Base-by-base conservation (phyloP, 495 filamentous ascomycete genomes). In the Glonium stellatum region DNA sequence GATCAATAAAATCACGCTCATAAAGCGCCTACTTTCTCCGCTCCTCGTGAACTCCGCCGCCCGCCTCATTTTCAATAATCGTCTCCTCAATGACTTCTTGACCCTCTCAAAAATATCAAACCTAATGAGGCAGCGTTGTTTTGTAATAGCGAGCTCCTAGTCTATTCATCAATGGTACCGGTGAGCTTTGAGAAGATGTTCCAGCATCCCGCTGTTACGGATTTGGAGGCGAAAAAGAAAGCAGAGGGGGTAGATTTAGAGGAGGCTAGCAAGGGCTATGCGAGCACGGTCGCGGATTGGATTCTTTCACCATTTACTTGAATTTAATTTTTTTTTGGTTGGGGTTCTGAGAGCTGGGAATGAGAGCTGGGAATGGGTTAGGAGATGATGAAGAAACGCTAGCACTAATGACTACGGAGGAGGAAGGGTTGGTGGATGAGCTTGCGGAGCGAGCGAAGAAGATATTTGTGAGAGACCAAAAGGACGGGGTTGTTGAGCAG, bases 41-140 rank as follows among this genome's bases (percentile, higher is more conserved):
- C 23, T 55, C 53, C 53, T 31, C 31, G 12, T 31, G 13, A 9
- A 22, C n/a, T 55, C 23, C 15, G 15, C 25, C 53, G 25, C 39
- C 53, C 27, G 18, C 12, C 25, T 55, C 25, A 55, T 39, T n/a
- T 39, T 55, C 31, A 55, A 55, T n/a, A 9, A 55, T 31, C 53
- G 36, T 10, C 53, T 31, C 5, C 21, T 35, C 25, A 55, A 55
- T 35, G 53, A 36, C 34, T 55, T 34, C 27, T 36, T 15, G 13
- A 55, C 53, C 25, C 27, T 55, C 15, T 35, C 25, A 12, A 25
- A 35, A 19, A 55, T 31, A 34, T 55, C 18, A 35, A 55, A 12
- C 11, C 5, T n/a, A 25, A 22, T n/a, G 53, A 55, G 39, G 27
- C 23, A 12, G 25, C 34, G 6, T 2, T 55, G 4, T 36, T 12